These are phyloP conservation scores for Boletus reticulatus DNA, from an alignment of 768 basidiomycete genomes.

Conservation along the genomic window DNA sequence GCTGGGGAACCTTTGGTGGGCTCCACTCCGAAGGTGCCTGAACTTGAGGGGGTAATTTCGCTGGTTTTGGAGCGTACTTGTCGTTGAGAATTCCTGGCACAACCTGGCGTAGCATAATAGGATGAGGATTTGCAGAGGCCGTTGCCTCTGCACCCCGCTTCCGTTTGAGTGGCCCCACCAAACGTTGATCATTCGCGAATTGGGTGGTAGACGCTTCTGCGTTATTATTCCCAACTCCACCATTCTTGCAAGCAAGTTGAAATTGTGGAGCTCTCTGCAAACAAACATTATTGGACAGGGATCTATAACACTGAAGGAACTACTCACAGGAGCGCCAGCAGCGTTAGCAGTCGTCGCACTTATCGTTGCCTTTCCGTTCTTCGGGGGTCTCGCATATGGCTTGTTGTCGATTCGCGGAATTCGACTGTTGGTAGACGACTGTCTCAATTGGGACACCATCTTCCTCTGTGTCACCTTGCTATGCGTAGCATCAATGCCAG, in stretches of 20 bases:
- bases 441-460: conserved; percentile 47
- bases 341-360: conserved; percentile 4
- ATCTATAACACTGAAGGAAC: not conserved
- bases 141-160: conserved; percentile 20
- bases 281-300: not conserved
- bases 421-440: conserved; percentile 46
- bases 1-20: conserved; percentile 23
- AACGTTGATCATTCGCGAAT: conserved; percentile 4
- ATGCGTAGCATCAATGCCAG: conserved; percentile 11
- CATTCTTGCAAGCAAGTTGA: conserved; percentile 10
- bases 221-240: conserved; percentile 4
- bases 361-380: conserved; percentile 1
- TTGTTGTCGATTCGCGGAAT: conserved; percentile 62
- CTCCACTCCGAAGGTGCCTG: conserved; percentile 14
- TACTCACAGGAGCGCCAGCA: conserved; percentile 20
- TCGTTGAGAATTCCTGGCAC: conserved; percentile 32
- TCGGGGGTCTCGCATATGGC: conserved; percentile 50
- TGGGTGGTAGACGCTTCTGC: conserved; percentile 9
- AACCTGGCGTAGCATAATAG: conserved; percentile 36
- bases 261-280: conserved; percentile 11
- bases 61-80: conserved; percentile 28
- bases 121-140: conserved; percentile 21
- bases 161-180: conserved; percentile 32
- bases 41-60: conserved; percentile 13
- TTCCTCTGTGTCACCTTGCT: conserved; percentile 21